A percentile compares a stretch with the other conserved stretches of the same genome.
phyloP scores from a whole-genome alignment of 2,329 filamentous ascomycete genomes.

The Fusarium secorum region DNA sequence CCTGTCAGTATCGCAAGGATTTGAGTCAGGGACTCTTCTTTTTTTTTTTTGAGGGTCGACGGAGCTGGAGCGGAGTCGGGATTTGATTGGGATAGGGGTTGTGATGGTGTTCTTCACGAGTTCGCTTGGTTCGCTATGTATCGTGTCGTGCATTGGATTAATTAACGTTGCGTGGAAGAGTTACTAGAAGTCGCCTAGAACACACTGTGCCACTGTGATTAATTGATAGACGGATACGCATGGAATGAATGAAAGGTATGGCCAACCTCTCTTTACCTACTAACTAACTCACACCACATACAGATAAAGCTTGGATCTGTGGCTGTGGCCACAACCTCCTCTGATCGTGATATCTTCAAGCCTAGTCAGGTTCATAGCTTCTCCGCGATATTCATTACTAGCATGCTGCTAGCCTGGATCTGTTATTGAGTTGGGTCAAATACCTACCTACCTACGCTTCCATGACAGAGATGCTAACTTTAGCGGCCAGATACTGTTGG shows the following conservation, averaged over 20 bases:
- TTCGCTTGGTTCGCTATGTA: conserved; percentile 34
- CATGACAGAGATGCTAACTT: background rate
- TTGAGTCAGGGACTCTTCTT: conserved; percentile 40
- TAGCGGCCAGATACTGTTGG: background rate
- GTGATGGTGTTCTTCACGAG: conserved; percentile 28
- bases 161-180: conserved; percentile 31
- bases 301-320: background rate
- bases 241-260: background rate
- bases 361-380: conserved; percentile 17
- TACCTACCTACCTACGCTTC: background rate
- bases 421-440: background rate
- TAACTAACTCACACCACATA: background rate
- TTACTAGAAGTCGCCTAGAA: background rate
- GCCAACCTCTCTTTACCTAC: background rate
- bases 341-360: conserved; percentile 3
- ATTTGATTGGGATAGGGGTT: conserved; percentile 24
- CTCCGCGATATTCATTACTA: conserved; percentile 27
- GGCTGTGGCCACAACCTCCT: conserved; percentile 4
- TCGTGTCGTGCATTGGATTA: conserved; percentile 34
- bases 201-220: background rate
- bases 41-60: conserved; percentile 8
- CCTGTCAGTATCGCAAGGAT: conserved; percentile 25
- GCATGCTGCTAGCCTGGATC: background rate
- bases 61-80: conserved; percentile 21
- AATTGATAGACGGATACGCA: background rate